Percentiles rank a stretch among this genome's conserved stretches.
Conservation (phyloP, 768 basidiomycete species). For the Russula ochroleuca region DNA sequence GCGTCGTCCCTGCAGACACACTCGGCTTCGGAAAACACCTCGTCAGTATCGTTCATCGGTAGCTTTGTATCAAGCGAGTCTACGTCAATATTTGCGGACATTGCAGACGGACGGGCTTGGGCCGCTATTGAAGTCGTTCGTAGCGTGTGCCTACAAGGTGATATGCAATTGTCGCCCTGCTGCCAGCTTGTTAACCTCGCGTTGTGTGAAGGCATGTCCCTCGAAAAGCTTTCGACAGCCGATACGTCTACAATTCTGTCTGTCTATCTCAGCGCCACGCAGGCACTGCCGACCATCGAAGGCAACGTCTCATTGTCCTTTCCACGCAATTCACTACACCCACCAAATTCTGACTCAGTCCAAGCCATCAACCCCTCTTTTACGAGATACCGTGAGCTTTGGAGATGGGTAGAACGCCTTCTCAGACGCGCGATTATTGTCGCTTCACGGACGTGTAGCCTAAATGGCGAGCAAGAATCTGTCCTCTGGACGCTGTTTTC, state of each 20-base stretch:
- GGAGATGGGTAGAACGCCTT: conserved; percentile 78
- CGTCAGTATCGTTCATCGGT: conserved; percentile 44
- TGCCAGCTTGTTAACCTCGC: conserved; percentile 5
- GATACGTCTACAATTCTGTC: conserved; percentile 50
- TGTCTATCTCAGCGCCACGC: conserved; percentile 51
- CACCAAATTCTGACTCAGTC: conserved; percentile 32
- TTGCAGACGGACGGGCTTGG: conserved; percentile 70
- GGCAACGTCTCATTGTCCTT: conserved; percentile 40
- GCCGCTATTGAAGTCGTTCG: conserved; percentile 68
- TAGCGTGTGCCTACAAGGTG: conserved; percentile 76
- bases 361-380: conserved; percentile 54
- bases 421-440: conserved; percentile 77
- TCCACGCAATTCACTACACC: conserved; percentile 33
- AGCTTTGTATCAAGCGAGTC: conserved; percentile 46
- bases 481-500: conserved; percentile 60
- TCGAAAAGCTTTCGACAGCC: conserved; percentile 54
- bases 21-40: conserved; percentile 36
- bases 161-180: conserved; percentile 24
- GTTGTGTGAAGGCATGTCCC: conserved; percentile 59
- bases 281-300: conserved; percentile 49
- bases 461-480: conserved; percentile 38
- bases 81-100: conserved; percentile 45
- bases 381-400: conserved; percentile 70
- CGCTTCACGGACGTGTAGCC: conserved; percentile 45
- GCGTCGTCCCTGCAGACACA: conserved; percentile 39